These are phyloP conservation scores for Xylaria acuta DNA, from an alignment of 495 filamentous ascomycete species.

Conservation along the genomic window DNA sequence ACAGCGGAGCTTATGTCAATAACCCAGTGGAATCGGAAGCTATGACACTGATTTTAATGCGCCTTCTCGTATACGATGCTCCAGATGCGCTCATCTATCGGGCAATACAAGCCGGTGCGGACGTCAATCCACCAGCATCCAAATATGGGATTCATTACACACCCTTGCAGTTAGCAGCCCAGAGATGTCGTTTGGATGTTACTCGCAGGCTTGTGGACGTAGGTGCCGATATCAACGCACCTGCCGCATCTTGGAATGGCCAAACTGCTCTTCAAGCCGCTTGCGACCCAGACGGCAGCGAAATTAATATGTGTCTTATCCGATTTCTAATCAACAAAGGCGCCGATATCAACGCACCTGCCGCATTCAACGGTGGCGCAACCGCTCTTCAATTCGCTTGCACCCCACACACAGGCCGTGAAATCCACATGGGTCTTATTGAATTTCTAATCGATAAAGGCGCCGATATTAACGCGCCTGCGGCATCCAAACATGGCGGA, in stretches of 20 bases:
- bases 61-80: background rate
- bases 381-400: no score
- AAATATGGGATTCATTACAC: no score
- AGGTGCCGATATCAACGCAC: slow-evolving; percentile 3
- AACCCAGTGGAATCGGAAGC: no score
- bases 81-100: background rate
- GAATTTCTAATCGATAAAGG: background rate
- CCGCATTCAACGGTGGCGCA: no score
- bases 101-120: background rate
- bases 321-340: no score
- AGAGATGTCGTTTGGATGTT: background rate
- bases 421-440: background rate
- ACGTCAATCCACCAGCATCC: background rate
- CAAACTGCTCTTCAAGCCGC: background rate
- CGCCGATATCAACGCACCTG: no score
- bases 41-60: no score
- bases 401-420: no score
- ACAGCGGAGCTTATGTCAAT: background rate
- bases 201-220: background rate
- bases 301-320: no score
- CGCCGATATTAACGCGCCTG: background rate
- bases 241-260: background rate
- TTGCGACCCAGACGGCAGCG: background rate
- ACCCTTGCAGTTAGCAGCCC: background rate
- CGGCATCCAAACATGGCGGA: background rate